Base-by-base conservation (phyloP, 1,139 yeast species). In the Candida glucosophila region DNA sequence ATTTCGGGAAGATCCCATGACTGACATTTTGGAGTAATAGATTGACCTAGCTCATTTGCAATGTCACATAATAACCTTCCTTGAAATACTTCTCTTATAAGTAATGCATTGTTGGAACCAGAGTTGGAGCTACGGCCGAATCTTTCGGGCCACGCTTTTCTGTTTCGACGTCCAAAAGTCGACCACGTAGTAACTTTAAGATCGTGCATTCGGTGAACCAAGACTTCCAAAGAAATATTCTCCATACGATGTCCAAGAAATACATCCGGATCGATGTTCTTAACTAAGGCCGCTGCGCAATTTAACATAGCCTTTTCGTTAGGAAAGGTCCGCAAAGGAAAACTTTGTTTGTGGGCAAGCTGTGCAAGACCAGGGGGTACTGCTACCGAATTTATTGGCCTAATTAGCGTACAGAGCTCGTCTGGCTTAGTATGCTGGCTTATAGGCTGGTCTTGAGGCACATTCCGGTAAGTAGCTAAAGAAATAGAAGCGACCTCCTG, bases 1-100 rank as follows among this genome's bases (percentile, higher is more conserved):
- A 92, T 90, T 55, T 92, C 99, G 7, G 80, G 66, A 31, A 92
- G 62, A 33, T 85, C 93, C 96, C 96, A 92, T n/a, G 92, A 81
- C 49, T 85, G 93, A 57, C 98, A 92, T 44, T 86, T 85, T 7
- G 77, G 64, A 3, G 96, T 86, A 36, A 90, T 63, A 1, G 96
- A 88, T 47, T 82, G 92, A 26, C 98, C 99, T 75, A 88, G 73
- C 44, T 86, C 95, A 50, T 90, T 90, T 27, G 92, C 86, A 45
- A 92, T 73, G 54, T 92, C 98, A 64, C 96, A 83, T 29, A 88
- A 49, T 32, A 92, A 66, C 39, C 99, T 68, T 18, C 99, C 99
- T 22, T 86, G 75, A 44, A 80, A 71, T 13, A 85, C 67, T 30
- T 82, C 86, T 28, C 83, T 62, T 27, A 78, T 57, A 23, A 65